A percentile compares a stretch with the other conserved stretches of the same genome.
Evolutionary conservation across 148 eudicot genomes (phyloP).

Genomic region (Nepenthes gracilis): DNA sequence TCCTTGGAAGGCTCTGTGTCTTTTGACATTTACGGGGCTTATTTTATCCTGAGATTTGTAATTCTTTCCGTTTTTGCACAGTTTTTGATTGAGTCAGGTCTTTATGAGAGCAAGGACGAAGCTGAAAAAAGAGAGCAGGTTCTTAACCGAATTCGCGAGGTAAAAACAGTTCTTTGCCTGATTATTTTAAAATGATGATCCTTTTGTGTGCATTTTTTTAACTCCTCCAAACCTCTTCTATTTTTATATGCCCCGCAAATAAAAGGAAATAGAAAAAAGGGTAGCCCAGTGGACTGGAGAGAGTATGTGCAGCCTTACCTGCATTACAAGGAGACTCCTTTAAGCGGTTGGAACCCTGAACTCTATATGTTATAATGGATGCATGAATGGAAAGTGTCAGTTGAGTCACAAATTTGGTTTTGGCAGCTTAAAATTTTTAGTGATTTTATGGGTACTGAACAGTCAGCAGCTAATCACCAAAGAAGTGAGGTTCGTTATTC

Average conservation of each 20-base stretch:
- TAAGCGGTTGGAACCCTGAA: too few species aligned
- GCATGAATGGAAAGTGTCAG: too few species aligned
- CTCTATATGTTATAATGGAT: too few species aligned
- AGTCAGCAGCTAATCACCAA: too few species aligned
- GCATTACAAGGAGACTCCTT: too few species aligned
- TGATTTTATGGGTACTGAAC: too few species aligned
- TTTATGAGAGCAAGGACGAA: constrained; percentile 49
- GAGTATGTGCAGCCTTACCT: too few species aligned
- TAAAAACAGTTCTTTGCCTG: constrained; percentile 12
- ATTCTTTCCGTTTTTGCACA: constrained; percentile 7
- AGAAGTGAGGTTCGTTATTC: too few species aligned
- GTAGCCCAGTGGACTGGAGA: too few species aligned
- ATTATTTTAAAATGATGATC: neutral
- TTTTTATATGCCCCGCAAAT: neutral
- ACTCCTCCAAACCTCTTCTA: neutral
- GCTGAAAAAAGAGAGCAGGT: constrained; percentile 44
- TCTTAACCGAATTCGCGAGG: constrained; percentile 48
- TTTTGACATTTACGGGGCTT: neutral
- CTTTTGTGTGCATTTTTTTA: neutral
- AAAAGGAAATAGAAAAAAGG: neutral
- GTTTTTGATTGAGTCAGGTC: constrained; percentile 46
- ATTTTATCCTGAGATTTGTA: neutral
- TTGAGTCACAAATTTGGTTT: too few species aligned
- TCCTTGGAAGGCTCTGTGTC: neutral
- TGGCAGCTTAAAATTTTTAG: too few species aligned